Evolutionary conservation across 495 filamentous ascomycete species (phyloP), one percentile per base, ranked within the genome.

Genomic region (Penicillium bialowiezense): DNA sequence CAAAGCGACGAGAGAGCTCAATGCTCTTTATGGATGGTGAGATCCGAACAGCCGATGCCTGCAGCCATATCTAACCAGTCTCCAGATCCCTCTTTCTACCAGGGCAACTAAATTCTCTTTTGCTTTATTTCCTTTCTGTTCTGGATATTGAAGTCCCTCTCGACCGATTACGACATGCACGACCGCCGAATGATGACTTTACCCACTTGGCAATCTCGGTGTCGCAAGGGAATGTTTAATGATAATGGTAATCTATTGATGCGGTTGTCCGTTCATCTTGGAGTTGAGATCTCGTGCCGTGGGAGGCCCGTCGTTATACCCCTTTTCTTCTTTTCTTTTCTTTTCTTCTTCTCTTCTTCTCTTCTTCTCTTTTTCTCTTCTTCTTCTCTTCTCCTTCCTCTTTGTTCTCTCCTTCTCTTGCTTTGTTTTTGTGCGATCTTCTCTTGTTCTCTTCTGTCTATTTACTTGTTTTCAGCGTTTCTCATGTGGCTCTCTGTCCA

Each of bases 1-100:
- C 72, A 7, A 80, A 81, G 59, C 67, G 79, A 57, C 66, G 80
- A 21, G 80, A 83, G 56, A 83, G 80, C 52, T 81, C 76, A 19
- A 75, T 83, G 63, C 69, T 83, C 41, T 72, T 79, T 23, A 78
- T 83, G 73, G 73, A 75, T 23, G 49, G 41, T 36, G 41, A 35
- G 32, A 17, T 12, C 7, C 8, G 17, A 36, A 8, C 19, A 42
- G 7, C 1, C 20, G 17, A 23, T 2, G 12, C 4, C 33, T 34
- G 3, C 1, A 29, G 12, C 1, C 0, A 23, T 5, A n/a, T 13
- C 10, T 45, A 35, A 45, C 17, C 12, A 8, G 7, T 13, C 3
- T 14, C n/a, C 34, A 43, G 54, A 63, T 34, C 48, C 48, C 28
- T 41, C 48, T 13, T 23, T 52, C 26, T 35, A 54, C 23, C 53